Conservation (phyloP, 2,329 filamentous ascomycete species). For the Setomelanomma holmii region DNA sequence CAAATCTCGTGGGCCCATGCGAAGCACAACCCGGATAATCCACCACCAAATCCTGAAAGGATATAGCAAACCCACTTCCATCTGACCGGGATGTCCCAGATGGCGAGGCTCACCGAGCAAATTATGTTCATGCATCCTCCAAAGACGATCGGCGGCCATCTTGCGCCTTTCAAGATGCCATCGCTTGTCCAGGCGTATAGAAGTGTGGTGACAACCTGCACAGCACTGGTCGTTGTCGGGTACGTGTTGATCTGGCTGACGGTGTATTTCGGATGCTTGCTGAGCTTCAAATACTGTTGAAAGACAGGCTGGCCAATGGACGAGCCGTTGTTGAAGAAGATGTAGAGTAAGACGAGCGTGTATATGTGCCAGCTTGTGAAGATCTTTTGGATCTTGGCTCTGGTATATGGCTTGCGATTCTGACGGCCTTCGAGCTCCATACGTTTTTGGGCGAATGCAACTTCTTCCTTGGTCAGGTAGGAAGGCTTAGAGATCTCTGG, state of each 20-base stretch:
- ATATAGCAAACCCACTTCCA: constrained; percentile 72
- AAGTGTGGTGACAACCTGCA: constrained; percentile 66
- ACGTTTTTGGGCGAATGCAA: constrained; percentile 55
- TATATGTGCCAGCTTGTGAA: constrained; percentile 72
- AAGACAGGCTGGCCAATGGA: constrained; percentile 63
- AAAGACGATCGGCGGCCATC: constrained; percentile 71
- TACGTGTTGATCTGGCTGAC: constrained; percentile 64
- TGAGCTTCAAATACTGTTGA: constrained; percentile 54
- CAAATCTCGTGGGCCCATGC: constrained; percentile 65
- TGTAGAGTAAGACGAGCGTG: constrained; percentile 63
- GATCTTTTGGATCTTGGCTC: constrained; percentile 65
- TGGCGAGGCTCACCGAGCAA: constrained; percentile 53
- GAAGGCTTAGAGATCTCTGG: constrained; percentile 59
- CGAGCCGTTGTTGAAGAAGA: constrained; percentile 69
- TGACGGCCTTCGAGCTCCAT: constrained; percentile 60
- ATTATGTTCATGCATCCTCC: constrained; percentile 53
- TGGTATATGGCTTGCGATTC: constrained; percentile 55
- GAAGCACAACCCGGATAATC: constrained; percentile 58
- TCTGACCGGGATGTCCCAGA: constrained; percentile 57
- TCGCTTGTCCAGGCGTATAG: constrained; percentile 73
- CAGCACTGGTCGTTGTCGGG: constrained; percentile 58
- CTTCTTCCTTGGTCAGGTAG: constrained; percentile 56
- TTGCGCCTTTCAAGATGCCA: constrained; percentile 62
- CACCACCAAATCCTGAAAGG: constrained; percentile 57
- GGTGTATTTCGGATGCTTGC: constrained; percentile 54